A percentile compares a stretch with the other conserved stretches of the same genome.
Conservation (phyloP, 495 filamentous ascomycete species). For the Tuber indicum region DNA sequence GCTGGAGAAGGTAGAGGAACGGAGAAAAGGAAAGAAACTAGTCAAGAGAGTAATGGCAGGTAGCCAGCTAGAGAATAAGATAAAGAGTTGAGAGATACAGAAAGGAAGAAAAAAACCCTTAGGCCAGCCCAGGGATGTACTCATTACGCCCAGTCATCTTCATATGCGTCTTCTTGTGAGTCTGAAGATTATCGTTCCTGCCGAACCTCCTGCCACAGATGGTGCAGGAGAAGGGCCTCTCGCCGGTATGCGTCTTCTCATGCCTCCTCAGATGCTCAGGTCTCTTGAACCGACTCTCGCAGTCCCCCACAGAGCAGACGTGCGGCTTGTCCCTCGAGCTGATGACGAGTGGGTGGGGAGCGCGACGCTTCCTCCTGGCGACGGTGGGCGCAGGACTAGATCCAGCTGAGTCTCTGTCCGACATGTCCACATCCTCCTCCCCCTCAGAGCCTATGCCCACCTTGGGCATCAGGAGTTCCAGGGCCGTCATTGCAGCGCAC, state of each 20-base stretch:
- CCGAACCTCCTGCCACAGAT: slow-evolving; percentile 46
- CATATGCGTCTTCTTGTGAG: slow-evolving; percentile 44
- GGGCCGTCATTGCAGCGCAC: slow-evolving; percentile 20
- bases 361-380: not conserved
- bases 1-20: not conserved
- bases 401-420: slow-evolving; percentile 24
- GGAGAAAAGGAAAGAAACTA: not conserved
- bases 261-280: slow-evolving; percentile 54
- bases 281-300: slow-evolving; percentile 50
- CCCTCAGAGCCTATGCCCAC: slow-evolving; percentile 10
- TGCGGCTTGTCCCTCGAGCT: slow-evolving; percentile 29
- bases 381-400: slow-evolving; percentile 13
- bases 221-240: slow-evolving; percentile 47
- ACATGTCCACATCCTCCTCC: slow-evolving; percentile 25
- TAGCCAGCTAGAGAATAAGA: not conserved
- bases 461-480: slow-evolving; percentile 16
- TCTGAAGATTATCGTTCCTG: slow-evolving; percentile 46
- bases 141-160: slow-evolving; percentile 32
- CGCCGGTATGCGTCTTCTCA: slow-evolving; percentile 54
- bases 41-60: no score
- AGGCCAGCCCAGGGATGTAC: slow-evolving; percentile 29
- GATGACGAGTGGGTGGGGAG: slow-evolving; percentile 26
- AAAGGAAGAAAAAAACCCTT: not conserved
- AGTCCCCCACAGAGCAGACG: slow-evolving; percentile 48
- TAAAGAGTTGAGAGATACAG: not conserved